phyloP scores from a whole-genome alignment of 2,329 filamentous ascomycete species.

The Rosellinia necatrix region DNA sequence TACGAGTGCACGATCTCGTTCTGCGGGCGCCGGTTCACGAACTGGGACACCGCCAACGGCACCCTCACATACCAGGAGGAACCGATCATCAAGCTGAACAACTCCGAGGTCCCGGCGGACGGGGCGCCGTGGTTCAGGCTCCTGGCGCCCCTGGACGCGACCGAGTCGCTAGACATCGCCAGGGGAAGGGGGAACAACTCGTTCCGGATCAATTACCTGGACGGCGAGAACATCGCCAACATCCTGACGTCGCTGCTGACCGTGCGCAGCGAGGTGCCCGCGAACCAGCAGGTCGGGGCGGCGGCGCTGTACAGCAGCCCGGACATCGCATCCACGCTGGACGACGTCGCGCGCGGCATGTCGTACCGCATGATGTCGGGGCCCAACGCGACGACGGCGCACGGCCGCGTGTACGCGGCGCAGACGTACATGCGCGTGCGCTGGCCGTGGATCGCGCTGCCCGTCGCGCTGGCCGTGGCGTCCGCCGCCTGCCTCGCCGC shows the following conservation, averaged over 20 bases:
- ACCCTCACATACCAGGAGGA: conserved; percentile 5
- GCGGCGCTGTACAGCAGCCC: conserved; percentile 12
- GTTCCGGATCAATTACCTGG: conserved; percentile 15
- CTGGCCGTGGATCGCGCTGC: conserved; percentile 17
- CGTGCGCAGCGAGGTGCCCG: background rate
- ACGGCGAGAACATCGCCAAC: conserved; percentile 15
- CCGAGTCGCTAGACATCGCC: conserved; percentile 3
- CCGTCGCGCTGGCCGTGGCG: background rate
- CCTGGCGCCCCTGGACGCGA: conserved; percentile 3
- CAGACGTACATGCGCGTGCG: conserved; percentile 13
- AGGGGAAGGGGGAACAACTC: conserved; percentile 17
- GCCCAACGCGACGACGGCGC: conserved; percentile 12
- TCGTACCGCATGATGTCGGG: conserved; percentile 24
- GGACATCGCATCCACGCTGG: conserved; percentile 8
- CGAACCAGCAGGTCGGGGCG: conserved; percentile 6
- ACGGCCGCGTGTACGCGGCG: conserved; percentile 2
- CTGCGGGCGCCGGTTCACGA: conserved; percentile 8
- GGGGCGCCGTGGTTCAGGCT: background rate
- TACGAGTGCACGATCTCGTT: conserved; percentile 18
- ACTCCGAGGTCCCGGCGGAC: conserved; percentile 2
- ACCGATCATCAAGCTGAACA: conserved; percentile 19
- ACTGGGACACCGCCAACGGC: conserved; percentile 13
- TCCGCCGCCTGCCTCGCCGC: conserved; percentile 7
- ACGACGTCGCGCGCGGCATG: conserved; percentile 17
- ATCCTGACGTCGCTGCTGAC: conserved; percentile 9